Conservation (phyloP, 208 protist species). For the Trypanosoma brucei region DNA sequence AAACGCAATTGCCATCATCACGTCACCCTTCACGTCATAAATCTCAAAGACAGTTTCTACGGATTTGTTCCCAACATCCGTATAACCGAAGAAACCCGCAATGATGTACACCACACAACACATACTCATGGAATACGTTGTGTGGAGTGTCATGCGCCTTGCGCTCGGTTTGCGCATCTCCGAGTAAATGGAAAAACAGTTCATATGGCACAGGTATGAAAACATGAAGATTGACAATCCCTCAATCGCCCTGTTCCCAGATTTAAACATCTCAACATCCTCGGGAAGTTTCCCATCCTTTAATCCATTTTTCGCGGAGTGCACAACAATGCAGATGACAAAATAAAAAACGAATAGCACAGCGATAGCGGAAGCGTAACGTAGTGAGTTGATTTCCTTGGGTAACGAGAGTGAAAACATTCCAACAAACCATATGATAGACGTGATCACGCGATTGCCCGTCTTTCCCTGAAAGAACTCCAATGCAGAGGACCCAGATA, state of each 20-base stretch:
- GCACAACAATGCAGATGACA: slow-evolving; percentile 65
- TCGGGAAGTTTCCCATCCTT: slow-evolving; percentile 49
- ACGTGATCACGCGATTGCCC: slow-evolving; percentile 57
- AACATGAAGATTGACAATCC: slow-evolving; percentile 84
- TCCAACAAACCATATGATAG: slow-evolving; percentile 52
- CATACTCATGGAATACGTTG: slow-evolving; percentile 47
- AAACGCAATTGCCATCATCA: slow-evolving; percentile 53
- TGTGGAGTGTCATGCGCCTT: slow-evolving; percentile 41
- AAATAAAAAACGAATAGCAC: slow-evolving; percentile 77
- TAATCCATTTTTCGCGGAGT: slow-evolving; percentile 52
- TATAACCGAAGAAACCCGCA: slow-evolving; percentile 73
- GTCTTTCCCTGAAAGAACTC: slow-evolving; percentile 35
- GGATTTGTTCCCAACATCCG: slow-evolving; percentile 59
- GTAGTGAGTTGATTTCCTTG: slow-evolving; percentile 83
- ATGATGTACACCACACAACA: slow-evolving; percentile 72
- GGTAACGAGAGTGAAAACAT: slow-evolving; percentile 80
- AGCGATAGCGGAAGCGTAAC: slow-evolving; percentile 70
- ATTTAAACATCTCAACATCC: slow-evolving; percentile 47
- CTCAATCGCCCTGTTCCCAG: slow-evolving; percentile 53
- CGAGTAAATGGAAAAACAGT: slow-evolving; percentile 63
- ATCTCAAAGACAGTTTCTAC: slow-evolving; percentile 58
- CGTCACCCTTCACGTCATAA: slow-evolving; percentile 51
- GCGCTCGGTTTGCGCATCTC: slow-evolving; percentile 54
- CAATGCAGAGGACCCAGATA: slow-evolving; percentile 32
- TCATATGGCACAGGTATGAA: slow-evolving; percentile 76